These are phyloP conservation scores for Paulownia fortunei DNA, from an alignment of 257 asterid species.

Conservation along the genomic window DNA sequence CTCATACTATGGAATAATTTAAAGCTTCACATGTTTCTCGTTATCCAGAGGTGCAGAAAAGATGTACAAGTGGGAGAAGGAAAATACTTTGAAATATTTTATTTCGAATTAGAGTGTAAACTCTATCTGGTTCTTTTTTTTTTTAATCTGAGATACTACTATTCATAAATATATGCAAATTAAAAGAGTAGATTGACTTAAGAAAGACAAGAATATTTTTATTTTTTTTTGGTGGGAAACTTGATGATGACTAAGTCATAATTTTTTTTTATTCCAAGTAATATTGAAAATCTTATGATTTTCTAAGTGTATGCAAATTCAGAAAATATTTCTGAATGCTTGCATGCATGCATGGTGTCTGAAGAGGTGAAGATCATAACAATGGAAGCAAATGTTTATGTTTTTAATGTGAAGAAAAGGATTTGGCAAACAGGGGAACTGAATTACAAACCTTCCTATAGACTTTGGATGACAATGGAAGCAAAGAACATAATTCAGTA, in stretches of 20 bases:
- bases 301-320: no score
- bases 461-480: background rate
- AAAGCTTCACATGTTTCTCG: slow-evolving; percentile 3
- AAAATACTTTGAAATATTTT: no score
- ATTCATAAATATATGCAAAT: background rate
- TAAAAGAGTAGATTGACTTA: no score
- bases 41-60: background rate
- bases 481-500: slow-evolving; percentile 23
- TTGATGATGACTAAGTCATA: no score
- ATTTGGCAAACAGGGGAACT: background rate
- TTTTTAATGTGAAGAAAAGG: slow-evolving; percentile 24
- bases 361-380: background rate
- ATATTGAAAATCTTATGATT: no score
- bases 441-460: slow-evolving; percentile 17
- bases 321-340: background rate
- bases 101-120: no score
- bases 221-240: no score
- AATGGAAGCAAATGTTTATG: background rate
- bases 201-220: no score
- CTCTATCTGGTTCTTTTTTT: background rate
- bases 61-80: no score
- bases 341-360: background rate
- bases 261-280: no score
- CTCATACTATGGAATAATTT: slow-evolving; percentile 14
- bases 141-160: background rate